Evolutionary conservation across 169 alveolate genomes (phyloP), one percentile per base, ranked within the genome.

Genomic region (Plasmodium gallinaceum): DNA sequence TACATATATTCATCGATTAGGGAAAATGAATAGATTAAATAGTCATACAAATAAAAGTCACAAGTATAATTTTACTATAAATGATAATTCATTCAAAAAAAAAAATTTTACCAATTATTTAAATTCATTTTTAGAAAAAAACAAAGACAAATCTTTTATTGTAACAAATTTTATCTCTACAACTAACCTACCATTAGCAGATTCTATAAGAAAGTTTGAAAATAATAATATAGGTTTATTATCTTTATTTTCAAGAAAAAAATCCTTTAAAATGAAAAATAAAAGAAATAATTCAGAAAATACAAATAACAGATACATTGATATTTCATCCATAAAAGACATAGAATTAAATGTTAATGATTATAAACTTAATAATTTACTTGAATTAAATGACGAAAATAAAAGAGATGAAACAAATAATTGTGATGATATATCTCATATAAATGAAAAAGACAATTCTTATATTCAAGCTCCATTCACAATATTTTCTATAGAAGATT

Each of bases 1-100:
- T 24, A 88, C 94, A 14, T 94, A 90, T 74, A 26, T 94, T 57
- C 96, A 94, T 69, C 78, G 96, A 42, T 65, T 86, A 18, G 89
- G 92, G 7, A 74, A 78, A 12, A 71, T 74, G 22, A 74, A 74
- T 61, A 48, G 88, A 6, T 42, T 48, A 9, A 64, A 62, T 24
- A 43, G 37, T 80, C 43, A 75, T 45, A 45, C 32, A 9, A 65
- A 37, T 65, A 39, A 5, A n/a, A 37, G 5, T 0, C 12, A 37
- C 8, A 6, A 18, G 16, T 12, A 37, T 65, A 65, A 16, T 37
- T 32, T 12, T 3, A 32, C n/a, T 6, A n/a, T 6, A 65, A 65
- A 5, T 65, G 24, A 16, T 10, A 5, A 22, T 20, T 7, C 37
- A 0, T 24, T 18, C 6, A 18, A n/a, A 6, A 20, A n/a, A 20